Evolutionary conservation across 495 filamentous ascomycete species (phyloP), one percentile per base, ranked within the genome.

Genomic region (Penicillium canariense): DNA sequence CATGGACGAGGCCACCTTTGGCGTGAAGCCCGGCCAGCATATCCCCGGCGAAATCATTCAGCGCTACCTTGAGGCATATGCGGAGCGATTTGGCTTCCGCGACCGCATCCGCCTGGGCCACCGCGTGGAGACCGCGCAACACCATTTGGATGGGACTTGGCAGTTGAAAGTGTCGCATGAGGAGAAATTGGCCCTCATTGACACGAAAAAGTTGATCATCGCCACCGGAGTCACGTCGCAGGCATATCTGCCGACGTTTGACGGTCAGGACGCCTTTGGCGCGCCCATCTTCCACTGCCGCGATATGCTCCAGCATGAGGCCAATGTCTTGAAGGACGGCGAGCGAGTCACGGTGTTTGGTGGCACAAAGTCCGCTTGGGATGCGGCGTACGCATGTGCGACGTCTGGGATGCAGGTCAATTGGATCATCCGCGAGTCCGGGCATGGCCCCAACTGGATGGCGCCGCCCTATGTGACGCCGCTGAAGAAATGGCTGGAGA

Each of bases 381-480:
- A 95, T 74, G 82, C 83, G 2, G 89, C 83, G 0, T 91, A 91
- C 59, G 75, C 79, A 3, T 87, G 84, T 60, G 86, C 83, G 1
- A 76, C 79, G 0, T 72, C 77, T 1, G 89, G 87, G 2, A 74
- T 86, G 44, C 70, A 82, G 27, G 87, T 96, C 2, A 77, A 90
- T 56, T 90, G 84, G 89, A 73, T 96, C 25, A 91, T 96, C 54
- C 80, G 91, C 52, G 81, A 84, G 31, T 86, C 79, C 6, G 90
- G 90, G 3, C 84, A 88, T 65, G 90, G 89, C 0, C 86, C 87
- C 0, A 61, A 61, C 9, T 92, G 86, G 81, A 89, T 93, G 81
- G 72, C 81, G 3, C 85, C 85, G 2, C 69, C 85, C 6, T 77
- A 80, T 39, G 75, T 87, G n/a, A 83, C 81, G 2, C 83, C 84